Conservation (phyloP, 2,329 filamentous ascomycete genomes). For the Elsinoe fawcettii region DNA sequence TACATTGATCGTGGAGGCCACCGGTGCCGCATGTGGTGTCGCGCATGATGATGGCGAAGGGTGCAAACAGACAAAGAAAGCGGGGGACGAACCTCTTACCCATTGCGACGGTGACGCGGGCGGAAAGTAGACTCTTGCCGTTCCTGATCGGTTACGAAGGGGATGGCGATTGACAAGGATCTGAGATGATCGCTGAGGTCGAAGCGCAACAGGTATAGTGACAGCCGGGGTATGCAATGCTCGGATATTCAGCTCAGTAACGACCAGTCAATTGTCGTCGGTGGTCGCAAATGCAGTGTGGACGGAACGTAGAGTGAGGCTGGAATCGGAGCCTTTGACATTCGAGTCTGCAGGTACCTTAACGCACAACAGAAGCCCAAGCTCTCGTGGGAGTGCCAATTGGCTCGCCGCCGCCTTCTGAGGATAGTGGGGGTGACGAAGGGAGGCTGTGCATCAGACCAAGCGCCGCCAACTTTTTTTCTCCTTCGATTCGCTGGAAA, state of each 20-base stretch:
- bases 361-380: background rate
- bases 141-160: background rate
- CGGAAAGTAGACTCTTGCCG: background rate
- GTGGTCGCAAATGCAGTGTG: background rate
- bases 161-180: background rate
- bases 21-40: background rate
- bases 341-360: background rate
- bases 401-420: background rate
- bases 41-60: background rate
- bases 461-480: slow-evolving; percentile 14
- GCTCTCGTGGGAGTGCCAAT: background rate
- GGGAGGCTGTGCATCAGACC: slow-evolving; percentile 10
- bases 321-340: background rate
- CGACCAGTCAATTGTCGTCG: background rate
- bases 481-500: background rate
- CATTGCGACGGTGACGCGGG: slow-evolving; percentile 7
- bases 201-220: background rate
- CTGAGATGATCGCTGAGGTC: background rate
- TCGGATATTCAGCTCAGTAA: background rate
- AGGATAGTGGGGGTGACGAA: slow-evolving; percentile 3
- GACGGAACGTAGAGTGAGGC: background rate
- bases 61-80: slow-evolving; percentile 13
- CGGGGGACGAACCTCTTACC: slow-evolving; percentile 13
- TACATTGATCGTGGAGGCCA: background rate
- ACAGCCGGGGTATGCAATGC: background rate